Conservation (phyloP, 2,329 filamentous ascomycete genomes). For the Colletotrichum shisoi region DNA sequence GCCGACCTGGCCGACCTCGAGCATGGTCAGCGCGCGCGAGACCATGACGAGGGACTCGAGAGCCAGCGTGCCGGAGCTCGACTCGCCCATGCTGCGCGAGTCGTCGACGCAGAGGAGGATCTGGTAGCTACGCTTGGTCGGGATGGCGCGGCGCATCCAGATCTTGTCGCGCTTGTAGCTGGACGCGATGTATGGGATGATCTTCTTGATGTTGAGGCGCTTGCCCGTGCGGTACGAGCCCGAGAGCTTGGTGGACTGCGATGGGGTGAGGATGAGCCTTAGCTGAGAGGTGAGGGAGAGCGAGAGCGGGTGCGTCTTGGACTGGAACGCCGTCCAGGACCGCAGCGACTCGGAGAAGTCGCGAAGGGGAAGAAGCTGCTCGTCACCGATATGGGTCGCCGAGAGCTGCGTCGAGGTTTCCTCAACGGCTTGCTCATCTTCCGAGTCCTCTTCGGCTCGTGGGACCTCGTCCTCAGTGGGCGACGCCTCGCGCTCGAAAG, state of each 20-base stretch:
- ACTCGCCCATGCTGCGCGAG: conserved; percentile 90
- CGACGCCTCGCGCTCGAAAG: conserved; percentile 62
- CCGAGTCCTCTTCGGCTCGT: conserved; percentile 53
- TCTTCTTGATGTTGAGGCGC: conserved; percentile 97
- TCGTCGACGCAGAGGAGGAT: conserved; percentile 98
- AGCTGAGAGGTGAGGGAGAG: conserved; percentile 92
- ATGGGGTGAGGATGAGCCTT: conserved; percentile 92
- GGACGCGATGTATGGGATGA: conserved; percentile 98
- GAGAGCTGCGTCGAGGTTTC: conserved; percentile 71
- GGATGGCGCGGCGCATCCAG: conserved; percentile 94
- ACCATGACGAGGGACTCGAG: conserved; percentile 95
- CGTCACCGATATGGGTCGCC: conserved; percentile 72
- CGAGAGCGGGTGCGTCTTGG: conserved; percentile 83
- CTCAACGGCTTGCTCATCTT: conserved; percentile 59
- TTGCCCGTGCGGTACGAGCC: conserved; percentile 98
- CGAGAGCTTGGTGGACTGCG: conserved; percentile 92
- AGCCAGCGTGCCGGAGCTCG: conserved; percentile 76
- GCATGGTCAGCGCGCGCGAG: conserved; percentile 83
- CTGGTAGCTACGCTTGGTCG: conserved; percentile 93
- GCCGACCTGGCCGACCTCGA: conserved; percentile 93
- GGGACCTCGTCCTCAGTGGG: conserved; percentile 49
- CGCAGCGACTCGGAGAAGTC: conserved; percentile 67
- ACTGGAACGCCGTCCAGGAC: conserved; percentile 87
- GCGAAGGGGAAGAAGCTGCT: conserved; percentile 52
- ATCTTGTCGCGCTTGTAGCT: conserved; percentile 99